Percentiles rank a stretch among this genome's conserved stretches.
Evolutionary conservation across 768 basidiomycete species (phyloP).

Genomic region (Jaapia argillacea): DNA sequence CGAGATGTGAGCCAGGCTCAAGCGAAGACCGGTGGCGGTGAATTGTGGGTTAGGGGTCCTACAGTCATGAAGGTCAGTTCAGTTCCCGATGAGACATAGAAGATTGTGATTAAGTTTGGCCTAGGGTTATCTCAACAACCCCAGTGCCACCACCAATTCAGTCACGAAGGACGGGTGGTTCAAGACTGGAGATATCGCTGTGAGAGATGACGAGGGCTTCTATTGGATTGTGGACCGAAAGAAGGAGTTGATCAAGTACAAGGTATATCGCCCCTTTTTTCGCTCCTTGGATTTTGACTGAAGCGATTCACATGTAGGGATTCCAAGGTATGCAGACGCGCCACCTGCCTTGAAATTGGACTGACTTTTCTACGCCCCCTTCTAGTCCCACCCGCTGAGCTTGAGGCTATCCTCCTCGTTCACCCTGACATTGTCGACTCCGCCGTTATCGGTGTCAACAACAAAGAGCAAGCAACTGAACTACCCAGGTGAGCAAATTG

Average conservation of each 20-base stretch:
- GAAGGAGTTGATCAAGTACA: slow-evolving; percentile 20
- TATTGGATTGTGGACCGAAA: slow-evolving; percentile 24
- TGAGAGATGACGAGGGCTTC: slow-evolving; percentile 24
- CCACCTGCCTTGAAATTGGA: no score
- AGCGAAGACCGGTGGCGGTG: slow-evolving; percentile 52
- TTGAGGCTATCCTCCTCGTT: slow-evolving; percentile 27
- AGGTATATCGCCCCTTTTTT: slow-evolving; percentile 17
- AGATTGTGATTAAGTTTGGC: not conserved
- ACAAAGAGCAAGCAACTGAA: slow-evolving; percentile 65
- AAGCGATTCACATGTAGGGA: not conserved
- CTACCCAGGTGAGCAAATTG: slow-evolving; percentile 47
- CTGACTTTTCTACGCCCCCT: no score
- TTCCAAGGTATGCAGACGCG: slow-evolving; percentile 1
- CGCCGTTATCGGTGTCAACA: slow-evolving; percentile 72
- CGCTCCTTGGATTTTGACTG: slow-evolving; percentile 5
- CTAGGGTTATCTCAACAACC: slow-evolving; percentile 71
- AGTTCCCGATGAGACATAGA: not conserved
- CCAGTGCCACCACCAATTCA: slow-evolving; percentile 52
- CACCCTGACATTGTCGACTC: slow-evolving; percentile 51
- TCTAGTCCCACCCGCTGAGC: slow-evolving; percentile 35
- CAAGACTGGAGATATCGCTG: slow-evolving; percentile 80
- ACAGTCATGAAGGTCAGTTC: slow-evolving; percentile 64
- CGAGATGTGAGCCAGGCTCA: slow-evolving; percentile 39
- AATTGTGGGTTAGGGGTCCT: slow-evolving; percentile 76
- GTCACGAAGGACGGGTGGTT: slow-evolving; percentile 76